Evolutionary conservation across 2,329 filamentous ascomycete species (phyloP).

Genomic region (Alternaria gansuensis): DNA sequence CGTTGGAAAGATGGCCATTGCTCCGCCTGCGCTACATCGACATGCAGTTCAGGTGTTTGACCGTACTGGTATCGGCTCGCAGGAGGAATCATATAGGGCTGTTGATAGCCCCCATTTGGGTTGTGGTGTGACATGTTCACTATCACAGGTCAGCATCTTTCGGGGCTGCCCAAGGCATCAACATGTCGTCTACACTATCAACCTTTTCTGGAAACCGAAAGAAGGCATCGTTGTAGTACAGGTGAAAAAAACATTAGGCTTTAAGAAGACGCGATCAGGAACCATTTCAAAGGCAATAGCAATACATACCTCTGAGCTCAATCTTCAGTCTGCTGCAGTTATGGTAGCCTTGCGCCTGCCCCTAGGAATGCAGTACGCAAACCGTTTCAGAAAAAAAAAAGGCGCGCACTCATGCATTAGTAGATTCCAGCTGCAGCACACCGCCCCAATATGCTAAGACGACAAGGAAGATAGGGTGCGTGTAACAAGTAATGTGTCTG

Average conservation of each 20-base stretch:
- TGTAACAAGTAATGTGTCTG: conserved; percentile 15
- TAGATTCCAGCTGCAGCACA: conserved; percentile 42
- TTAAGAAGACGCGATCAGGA: neutral
- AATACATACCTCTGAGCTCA: conserved; percentile 14
- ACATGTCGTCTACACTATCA: conserved; percentile 1
- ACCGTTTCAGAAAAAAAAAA: conserved; percentile 21
- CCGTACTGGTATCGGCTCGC: conserved; percentile 26
- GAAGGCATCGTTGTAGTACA: neutral
- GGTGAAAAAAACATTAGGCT: neutral
- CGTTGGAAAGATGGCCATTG: conserved; percentile 31
- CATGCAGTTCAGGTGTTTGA: conserved; percentile 21
- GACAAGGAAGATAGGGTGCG: conserved; percentile 30
- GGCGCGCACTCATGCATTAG: conserved; percentile 47
- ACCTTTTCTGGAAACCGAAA: neutral
- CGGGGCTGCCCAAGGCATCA: conserved; percentile 20
- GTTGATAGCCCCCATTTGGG: conserved; percentile 23
- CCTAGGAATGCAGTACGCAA: conserved; percentile 30
- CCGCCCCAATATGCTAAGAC: conserved; percentile 40
- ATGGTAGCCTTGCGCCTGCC: conserved; percentile 44
- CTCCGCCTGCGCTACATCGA: conserved; percentile 22
- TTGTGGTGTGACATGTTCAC: conserved; percentile 44
- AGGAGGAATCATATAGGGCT: conserved; percentile 24
- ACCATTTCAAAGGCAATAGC: conserved; percentile 6
- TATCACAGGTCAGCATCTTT: conserved; percentile 36
- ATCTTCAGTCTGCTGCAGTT: conserved; percentile 27